Evolutionary conservation across 306 rosid species (phyloP).

Genomic region (Quercus agrifolia): DNA sequence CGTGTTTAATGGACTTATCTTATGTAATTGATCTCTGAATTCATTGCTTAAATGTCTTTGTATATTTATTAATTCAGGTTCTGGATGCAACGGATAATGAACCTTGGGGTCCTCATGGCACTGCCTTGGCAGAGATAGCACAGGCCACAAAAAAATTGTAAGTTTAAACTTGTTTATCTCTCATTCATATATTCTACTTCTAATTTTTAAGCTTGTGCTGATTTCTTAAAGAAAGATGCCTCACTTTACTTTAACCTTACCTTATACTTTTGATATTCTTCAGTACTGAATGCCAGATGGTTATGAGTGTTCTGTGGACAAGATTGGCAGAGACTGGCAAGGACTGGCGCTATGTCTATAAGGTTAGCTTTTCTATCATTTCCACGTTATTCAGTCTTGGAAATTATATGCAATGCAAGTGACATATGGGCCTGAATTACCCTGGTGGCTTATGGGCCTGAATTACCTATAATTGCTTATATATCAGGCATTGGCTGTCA

Average conservation of each 20-base stretch:
- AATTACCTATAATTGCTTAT: slow-evolving; percentile 26
- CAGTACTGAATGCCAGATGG: slow-evolving; percentile 98
- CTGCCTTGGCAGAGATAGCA: slow-evolving; percentile 87
- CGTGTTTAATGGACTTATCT: not conserved
- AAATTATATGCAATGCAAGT: not conserved
- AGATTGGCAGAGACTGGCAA: slow-evolving; percentile 91
- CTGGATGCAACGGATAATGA: slow-evolving; percentile 97
- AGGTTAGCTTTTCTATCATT: slow-evolving; percentile 50
- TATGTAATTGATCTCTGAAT: not conserved
- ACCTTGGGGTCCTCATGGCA: slow-evolving; percentile 99
- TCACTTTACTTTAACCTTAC: not conserved
- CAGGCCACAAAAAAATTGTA: slow-evolving; percentile 97
- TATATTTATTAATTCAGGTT: slow-evolving; percentile 47
- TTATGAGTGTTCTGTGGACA: slow-evolving; percentile 96
- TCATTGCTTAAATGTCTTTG: not conserved
- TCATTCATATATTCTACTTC: not conserved
- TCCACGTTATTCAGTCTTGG: not conserved
- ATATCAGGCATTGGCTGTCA: slow-evolving; percentile 90
- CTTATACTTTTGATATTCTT: slow-evolving; percentile 32
- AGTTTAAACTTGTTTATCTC: not conserved
- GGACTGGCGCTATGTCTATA: slow-evolving; percentile 96
- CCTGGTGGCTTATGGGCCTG: not conserved
- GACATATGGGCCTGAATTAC: not conserved
- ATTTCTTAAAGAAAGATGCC: slow-evolving; percentile 1
- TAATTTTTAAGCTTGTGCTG: not conserved